Evolutionary conservation across 768 basidiomycete species (phyloP), one percentile per base, ranked within the genome.

Genomic region (Gelatoporia subvermispora): DNA sequence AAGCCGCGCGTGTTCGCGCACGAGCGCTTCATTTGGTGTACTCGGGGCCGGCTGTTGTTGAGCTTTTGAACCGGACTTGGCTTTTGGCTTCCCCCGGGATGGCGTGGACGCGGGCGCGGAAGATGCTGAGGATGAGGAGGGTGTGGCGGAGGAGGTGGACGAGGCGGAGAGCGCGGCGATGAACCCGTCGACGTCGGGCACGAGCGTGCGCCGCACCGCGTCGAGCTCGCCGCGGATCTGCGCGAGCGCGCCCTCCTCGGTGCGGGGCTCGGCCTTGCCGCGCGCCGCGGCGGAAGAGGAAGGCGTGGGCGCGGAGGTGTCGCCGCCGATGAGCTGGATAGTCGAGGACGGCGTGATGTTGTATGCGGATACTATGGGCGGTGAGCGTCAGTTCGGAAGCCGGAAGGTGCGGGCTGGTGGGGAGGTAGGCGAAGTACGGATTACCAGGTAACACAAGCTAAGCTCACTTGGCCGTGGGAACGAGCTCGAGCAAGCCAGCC

Each of bases 251-350:
- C 71, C 67, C 21, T 73, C 69, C 61, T 85, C 81, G 9, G 82
- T 74, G 39, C 61, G 67, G 52, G 65, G 57, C 46, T 52, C 60
- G 11, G n/a, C 37, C 47, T 50, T 57, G 20, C 48, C 44, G 41
- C 58, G 49, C 45, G 58, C 57, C 45, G 60, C 45, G 8, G 62
- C 45, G 20, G 56, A 44, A 4, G 58, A 47, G 11, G 59, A 53
- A 18, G 61, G 43, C 22, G 63, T 38, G 43, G 59, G 50, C 55
- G 60, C 38, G 54, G 60, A 18, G 49, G 58, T 53, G 40, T 39
- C 68, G 22, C 73, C 71, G 3, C 80, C 84, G 55, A 94, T 75
- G 62, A 94, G 72, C 44, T 80, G 77, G 58, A 96, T 77, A 47
- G 76, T 79, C 3, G 85, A 81, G 49, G 84, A 81, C 37, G 77